Conservation (phyloP, 495 filamentous ascomycete species). For the Aspergillus incahuasiensis region DNA sequence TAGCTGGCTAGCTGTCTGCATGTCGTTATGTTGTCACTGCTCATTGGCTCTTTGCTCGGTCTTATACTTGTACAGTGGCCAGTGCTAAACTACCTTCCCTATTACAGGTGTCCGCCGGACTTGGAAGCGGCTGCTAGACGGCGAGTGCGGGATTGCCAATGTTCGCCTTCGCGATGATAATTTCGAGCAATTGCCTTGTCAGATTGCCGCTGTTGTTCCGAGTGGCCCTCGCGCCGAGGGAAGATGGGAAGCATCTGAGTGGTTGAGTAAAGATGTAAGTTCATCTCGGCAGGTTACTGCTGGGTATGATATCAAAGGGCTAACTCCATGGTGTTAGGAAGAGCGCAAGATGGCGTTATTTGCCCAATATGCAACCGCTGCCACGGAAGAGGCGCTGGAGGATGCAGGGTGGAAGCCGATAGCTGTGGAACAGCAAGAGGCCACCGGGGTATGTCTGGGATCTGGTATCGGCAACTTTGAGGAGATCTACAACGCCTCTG, state of each 20-base stretch:
- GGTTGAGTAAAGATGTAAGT: constrained; percentile 57
- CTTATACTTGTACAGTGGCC: background rate
- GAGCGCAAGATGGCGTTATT: constrained; percentile 87
- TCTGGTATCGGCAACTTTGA: constrained; percentile 94
- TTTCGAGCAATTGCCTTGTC: constrained; percentile 70
- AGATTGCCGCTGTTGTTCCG: constrained; percentile 80
- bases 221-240: constrained; percentile 51
- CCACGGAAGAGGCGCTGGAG: constrained; percentile 76
- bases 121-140: constrained; percentile 76
- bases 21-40: background rate
- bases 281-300: background rate
- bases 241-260: constrained; percentile 70
- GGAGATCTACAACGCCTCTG: constrained; percentile 76
- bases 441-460: constrained; percentile 83
- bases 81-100: background rate
- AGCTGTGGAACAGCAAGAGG: constrained; percentile 56
- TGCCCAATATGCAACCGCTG: constrained; percentile 85
- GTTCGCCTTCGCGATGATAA: constrained; percentile 51
- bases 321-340: constrained; percentile 42
- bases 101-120: constrained; percentile 61
- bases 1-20: background rate
- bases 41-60: background rate
- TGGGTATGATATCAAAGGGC: background rate
- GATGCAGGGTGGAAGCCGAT: constrained; percentile 78
- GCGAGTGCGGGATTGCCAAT: constrained; percentile 74